Percentiles rank a stretch among this genome's conserved stretches.
Evolutionary conservation across 2,329 filamentous ascomycete species (phyloP).

Genomic region (Pestalotiopsis sp.): DNA sequence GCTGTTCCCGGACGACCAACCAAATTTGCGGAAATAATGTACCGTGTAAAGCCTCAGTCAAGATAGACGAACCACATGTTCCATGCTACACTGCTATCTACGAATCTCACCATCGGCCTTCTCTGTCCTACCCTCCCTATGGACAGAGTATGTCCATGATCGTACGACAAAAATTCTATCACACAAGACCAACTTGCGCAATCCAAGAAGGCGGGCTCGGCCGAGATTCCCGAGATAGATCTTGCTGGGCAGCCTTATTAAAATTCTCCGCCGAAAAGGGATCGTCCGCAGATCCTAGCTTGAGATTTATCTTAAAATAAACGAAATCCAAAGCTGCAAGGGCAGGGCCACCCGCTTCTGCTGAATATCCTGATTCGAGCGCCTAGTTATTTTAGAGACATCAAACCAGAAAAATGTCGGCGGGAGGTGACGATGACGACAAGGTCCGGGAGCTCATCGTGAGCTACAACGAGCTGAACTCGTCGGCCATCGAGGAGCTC

Average conservation of each 20-base stretch:
- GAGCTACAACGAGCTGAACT: conserved; percentile 76
- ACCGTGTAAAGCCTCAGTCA: not conserved
- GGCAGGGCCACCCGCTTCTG: not conserved
- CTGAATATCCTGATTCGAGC: not conserved
- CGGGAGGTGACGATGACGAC: conserved; percentile 38
- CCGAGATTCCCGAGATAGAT: not conserved
- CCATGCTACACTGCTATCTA: not conserved
- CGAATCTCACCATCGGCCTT: not conserved
- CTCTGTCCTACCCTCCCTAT: not conserved
- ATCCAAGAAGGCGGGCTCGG: not conserved
- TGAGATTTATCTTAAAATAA: not conserved
- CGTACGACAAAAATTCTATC: not conserved
- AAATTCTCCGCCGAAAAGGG: not conserved
- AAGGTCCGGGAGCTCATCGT: conserved; percentile 60
- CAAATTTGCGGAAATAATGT: not conserved
- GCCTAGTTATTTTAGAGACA: not conserved
- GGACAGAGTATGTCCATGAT: not conserved
- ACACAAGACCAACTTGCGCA: not conserved
- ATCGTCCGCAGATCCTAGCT: not conserved
- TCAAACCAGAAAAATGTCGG: not conserved
- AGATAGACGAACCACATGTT: not conserved
- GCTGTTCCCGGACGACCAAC: not conserved
- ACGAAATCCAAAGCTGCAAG: not conserved
- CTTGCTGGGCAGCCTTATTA: not conserved
- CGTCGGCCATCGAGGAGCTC: conserved; percentile 61